phyloP scores from a whole-genome alignment of 441 rosid genomes.

The Brassica hybrid region DNA sequence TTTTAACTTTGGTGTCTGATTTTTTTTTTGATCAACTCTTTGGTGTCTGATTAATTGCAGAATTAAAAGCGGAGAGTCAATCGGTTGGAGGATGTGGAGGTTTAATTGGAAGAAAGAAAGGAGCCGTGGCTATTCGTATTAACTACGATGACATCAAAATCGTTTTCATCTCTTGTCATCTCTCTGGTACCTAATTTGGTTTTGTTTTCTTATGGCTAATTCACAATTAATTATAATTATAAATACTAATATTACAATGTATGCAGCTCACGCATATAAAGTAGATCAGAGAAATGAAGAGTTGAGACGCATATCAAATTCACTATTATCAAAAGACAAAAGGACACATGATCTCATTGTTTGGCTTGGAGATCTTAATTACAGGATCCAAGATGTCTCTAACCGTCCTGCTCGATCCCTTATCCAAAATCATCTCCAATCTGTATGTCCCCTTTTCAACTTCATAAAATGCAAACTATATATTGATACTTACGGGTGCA shows the following conservation, averaged over 20 bases:
- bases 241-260: background rate
- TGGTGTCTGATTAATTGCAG: slow-evolving; percentile 35
- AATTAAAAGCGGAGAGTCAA: slow-evolving; percentile 60
- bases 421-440: slow-evolving; percentile 58
- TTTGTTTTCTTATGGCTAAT: background rate
- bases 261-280: slow-evolving; percentile 68
- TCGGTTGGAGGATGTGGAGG: slow-evolving; percentile 75
- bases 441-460: slow-evolving; percentile 39
- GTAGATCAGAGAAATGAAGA: slow-evolving; percentile 66
- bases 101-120: slow-evolving; percentile 66
- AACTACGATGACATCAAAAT: slow-evolving; percentile 59
- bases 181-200: slow-evolving; percentile 54
- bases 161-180: slow-evolving; percentile 78
- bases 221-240: background rate
- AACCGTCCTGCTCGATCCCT: slow-evolving; percentile 60
- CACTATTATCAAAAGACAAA: slow-evolving; percentile 54
- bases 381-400: slow-evolving; percentile 59
- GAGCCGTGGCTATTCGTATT: slow-evolving; percentile 75
- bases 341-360: slow-evolving; percentile 56
- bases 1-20: background rate
- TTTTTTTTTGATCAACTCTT: no score
- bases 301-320: slow-evolving; percentile 57
- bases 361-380: slow-evolving; percentile 81
- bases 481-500: background rate
- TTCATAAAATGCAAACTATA: slow-evolving; percentile 1